A percentile compares a stretch with the other conserved stretches of the same genome.
These are phyloP conservation scores for Jatropha curcas DNA, from an alignment of 345 rosid genomes.

Conservation along the genomic window DNA sequence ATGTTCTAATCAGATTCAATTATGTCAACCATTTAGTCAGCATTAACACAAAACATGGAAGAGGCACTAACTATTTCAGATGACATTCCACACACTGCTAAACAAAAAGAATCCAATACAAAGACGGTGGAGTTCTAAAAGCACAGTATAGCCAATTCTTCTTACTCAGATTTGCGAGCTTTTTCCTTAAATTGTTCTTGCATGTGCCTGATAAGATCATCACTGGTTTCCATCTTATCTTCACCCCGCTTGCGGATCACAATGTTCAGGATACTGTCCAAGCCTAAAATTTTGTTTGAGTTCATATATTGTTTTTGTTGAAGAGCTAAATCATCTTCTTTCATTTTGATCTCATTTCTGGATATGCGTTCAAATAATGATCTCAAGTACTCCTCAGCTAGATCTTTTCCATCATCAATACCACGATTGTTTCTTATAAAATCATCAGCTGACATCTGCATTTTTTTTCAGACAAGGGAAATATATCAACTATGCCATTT, in stretches of 20 bases:
- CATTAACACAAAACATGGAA: not conserved
- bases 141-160: conserved; percentile 25
- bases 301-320: conserved; percentile 81
- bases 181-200: conserved; percentile 98
- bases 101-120: conserved; percentile 13
- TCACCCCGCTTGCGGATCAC: conserved; percentile 94
- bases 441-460: conserved; percentile 98
- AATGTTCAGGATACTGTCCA: conserved; percentile 91
- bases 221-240: conserved; percentile 86
- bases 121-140: not conserved
- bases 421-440: conserved; percentile 97
- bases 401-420: conserved; percentile 97
- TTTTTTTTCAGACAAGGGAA: not conserved
- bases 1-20: not conserved
- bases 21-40: not conserved
- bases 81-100: conserved; percentile 3
- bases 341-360: conserved; percentile 97
- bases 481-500: conserved; percentile 28
- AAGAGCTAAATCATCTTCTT: conserved; percentile 74
- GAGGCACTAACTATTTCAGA: not conserved
- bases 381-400: conserved; percentile 87
- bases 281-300: conserved; percentile 79
- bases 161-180: conserved; percentile 99
- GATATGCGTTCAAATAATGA: conserved; percentile 90
- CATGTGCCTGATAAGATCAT: conserved; percentile 95